Conservation (phyloP, 2,329 filamentous ascomycete species). For the Leptographium lundbergii region DNA sequence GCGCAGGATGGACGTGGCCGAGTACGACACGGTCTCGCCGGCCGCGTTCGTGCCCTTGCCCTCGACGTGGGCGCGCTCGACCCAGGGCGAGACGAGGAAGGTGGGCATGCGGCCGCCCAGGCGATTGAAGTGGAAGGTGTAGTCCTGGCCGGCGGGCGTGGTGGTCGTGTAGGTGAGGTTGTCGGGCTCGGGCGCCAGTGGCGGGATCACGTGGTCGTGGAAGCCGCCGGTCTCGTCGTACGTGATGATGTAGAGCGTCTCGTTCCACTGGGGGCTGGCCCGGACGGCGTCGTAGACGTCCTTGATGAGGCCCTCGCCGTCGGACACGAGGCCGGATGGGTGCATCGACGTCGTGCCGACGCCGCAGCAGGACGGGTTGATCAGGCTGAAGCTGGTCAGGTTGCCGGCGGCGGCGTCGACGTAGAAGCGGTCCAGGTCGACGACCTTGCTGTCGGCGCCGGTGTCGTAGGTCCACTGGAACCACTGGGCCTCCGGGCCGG, state of each 20-base stretch:
- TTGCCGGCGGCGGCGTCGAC: slow-evolving; percentile 28
- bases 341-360: slow-evolving; percentile 31
- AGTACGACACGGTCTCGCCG: slow-evolving; percentile 24
- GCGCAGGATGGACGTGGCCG: slow-evolving; percentile 29
- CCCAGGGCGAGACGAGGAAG: slow-evolving; percentile 29
- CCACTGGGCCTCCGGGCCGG: slow-evolving; percentile 28
- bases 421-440: slow-evolving; percentile 26
- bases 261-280: slow-evolving; percentile 29
- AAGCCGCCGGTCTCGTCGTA: slow-evolving; percentile 36
- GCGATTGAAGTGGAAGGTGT: slow-evolving; percentile 26
- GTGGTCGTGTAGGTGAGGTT: slow-evolving; percentile 22
- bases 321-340: slow-evolving; percentile 28
- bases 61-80: slow-evolving; percentile 26
- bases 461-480: slow-evolving; percentile 27
- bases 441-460: slow-evolving; percentile 19
- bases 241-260: slow-evolving; percentile 32
- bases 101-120: slow-evolving; percentile 31
- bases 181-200: slow-evolving; percentile 25
- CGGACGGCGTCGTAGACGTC: slow-evolving; percentile 31
- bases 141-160: slow-evolving; percentile 21
- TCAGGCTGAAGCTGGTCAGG: slow-evolving; percentile 31
- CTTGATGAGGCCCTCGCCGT: slow-evolving; percentile 31
- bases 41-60: slow-evolving; percentile 20
- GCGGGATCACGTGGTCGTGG: slow-evolving; percentile 31
- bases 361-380: slow-evolving; percentile 37